Percentiles rank a stretch among this genome's conserved stretches.
Evolutionary conservation across 1,284 basidiomycete species (phyloP).

Genomic region (Tetrapyrgos nigripes): DNA sequence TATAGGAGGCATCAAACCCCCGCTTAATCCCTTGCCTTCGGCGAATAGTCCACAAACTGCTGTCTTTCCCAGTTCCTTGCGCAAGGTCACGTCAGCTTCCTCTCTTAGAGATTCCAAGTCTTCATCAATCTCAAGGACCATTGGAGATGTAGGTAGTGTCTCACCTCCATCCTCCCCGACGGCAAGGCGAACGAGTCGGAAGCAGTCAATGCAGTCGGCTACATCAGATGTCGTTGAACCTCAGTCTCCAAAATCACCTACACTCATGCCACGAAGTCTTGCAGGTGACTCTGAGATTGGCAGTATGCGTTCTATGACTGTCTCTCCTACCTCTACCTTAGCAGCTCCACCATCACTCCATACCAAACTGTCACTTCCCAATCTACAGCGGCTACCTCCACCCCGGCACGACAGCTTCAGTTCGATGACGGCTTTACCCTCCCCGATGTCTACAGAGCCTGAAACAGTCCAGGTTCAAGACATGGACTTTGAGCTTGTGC

Average conservation of each 20-base stretch:
- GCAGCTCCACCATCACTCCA: constrained; percentile 50
- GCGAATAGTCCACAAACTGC: background rate
- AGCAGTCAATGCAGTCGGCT: constrained; percentile 12
- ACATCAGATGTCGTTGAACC: background rate
- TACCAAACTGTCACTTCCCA: constrained; percentile 64
- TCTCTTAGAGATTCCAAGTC: constrained; percentile 4
- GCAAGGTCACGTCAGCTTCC: constrained; percentile 18
- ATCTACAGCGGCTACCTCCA: constrained; percentile 52
- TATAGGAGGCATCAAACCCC: constrained; percentile 17
- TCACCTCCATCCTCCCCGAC: constrained; percentile 12
- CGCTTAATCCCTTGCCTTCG: constrained; percentile 18
- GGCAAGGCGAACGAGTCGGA: background rate
- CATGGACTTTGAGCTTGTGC: constrained; percentile 80
- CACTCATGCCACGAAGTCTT: background rate
- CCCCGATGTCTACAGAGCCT: constrained; percentile 17
- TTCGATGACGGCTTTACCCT: constrained; percentile 15
- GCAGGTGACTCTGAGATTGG: constrained; percentile 31
- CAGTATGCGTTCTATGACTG: constrained; percentile 28
- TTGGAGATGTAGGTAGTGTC: background rate
- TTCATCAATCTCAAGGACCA: background rate
- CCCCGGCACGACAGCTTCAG: constrained; percentile 41
- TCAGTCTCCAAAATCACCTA: constrained; percentile 3
- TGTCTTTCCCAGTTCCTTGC: constrained; percentile 7
- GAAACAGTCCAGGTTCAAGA: constrained; percentile 72
- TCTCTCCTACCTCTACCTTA: constrained; percentile 29